Conservation (phyloP, 441 rosid species). For the Gossypium armourianum region DNA sequence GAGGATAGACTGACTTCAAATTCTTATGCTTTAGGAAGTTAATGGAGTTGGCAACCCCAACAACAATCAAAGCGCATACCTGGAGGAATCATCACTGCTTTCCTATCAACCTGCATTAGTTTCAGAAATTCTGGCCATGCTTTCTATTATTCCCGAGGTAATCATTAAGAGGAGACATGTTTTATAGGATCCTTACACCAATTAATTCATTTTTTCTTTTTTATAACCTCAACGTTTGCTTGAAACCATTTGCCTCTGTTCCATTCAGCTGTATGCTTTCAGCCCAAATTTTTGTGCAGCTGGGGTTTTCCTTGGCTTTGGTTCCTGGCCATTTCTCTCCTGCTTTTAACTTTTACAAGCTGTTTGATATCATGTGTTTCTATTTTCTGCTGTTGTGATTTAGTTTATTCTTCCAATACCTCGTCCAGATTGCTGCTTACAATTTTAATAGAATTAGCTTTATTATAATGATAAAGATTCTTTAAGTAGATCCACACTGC, state of each 20-base stretch:
- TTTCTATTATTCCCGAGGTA: slow-evolving; percentile 74
- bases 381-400: background rate
- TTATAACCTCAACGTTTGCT: background rate
- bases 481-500: background rate
- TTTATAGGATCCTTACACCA: background rate
- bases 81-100: slow-evolving; percentile 31
- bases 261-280: background rate
- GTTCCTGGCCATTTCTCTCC: background rate
- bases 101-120: slow-evolving; percentile 45
- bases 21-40: slow-evolving; percentile 36
- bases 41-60: slow-evolving; percentile 16
- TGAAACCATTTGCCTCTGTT: background rate
- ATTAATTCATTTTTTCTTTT: background rate
- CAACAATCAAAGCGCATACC: slow-evolving; percentile 25
- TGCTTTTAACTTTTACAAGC: background rate
- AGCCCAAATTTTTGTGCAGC: background rate
- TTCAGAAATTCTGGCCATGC: slow-evolving; percentile 52
- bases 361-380: background rate
- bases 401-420: background rate
- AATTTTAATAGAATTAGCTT: background rate
- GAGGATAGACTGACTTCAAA: background rate
- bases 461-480: background rate
- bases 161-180: slow-evolving; percentile 7
- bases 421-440: background rate
- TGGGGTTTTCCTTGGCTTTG: background rate